Percentiles rank a stretch among this genome's conserved stretches.
Evolutionary conservation across 352 stramenopile genomes (phyloP).

Genomic region (Halophytophthora polymorphica): DNA sequence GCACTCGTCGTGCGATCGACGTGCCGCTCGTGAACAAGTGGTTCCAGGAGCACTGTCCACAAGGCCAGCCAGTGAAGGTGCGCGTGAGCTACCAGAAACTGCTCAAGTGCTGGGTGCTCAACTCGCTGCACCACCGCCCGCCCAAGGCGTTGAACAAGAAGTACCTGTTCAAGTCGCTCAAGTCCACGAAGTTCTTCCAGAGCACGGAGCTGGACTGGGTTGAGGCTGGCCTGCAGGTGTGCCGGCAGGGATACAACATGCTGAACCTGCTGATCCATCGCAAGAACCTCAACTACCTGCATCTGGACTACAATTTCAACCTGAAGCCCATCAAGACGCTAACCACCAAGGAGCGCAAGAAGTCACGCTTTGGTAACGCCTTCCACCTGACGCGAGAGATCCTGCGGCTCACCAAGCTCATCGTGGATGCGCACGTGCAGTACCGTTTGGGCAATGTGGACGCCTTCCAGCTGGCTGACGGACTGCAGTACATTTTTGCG

Average conservation of each 20-base stretch:
- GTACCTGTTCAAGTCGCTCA: slow-evolving; percentile 98
- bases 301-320: slow-evolving; percentile 99
- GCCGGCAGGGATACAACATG: slow-evolving; percentile 99
- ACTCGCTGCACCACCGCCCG: slow-evolving; percentile 94
- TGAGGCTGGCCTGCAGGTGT: slow-evolving; percentile 97
- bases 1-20: slow-evolving; percentile 95
- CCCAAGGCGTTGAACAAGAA: slow-evolving; percentile 97
- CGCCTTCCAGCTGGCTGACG: slow-evolving; percentile 99
- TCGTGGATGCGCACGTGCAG: slow-evolving; percentile 99
- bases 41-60: slow-evolving; percentile 98
- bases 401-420: slow-evolving; percentile 98
- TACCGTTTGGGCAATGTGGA: slow-evolving; percentile 99
- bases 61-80: slow-evolving; percentile 98
- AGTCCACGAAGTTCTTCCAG: slow-evolving; percentile 99
- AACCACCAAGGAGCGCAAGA: slow-evolving; percentile 99
- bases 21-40: slow-evolving; percentile 99
- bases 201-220: slow-evolving; percentile 99
- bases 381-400: slow-evolving; percentile 98
- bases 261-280: slow-evolving; percentile 99
- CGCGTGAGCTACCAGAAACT: slow-evolving; percentile 99
- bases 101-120: slow-evolving; percentile 99
- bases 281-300: slow-evolving; percentile 99
- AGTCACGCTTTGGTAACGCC: slow-evolving; percentile 96
- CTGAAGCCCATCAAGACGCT: slow-evolving; percentile 99
- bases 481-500: slow-evolving; percentile 99